phyloP scores from a whole-genome alignment of 2,329 filamentous ascomycete species.

The Karstenula rhodostoma region DNA sequence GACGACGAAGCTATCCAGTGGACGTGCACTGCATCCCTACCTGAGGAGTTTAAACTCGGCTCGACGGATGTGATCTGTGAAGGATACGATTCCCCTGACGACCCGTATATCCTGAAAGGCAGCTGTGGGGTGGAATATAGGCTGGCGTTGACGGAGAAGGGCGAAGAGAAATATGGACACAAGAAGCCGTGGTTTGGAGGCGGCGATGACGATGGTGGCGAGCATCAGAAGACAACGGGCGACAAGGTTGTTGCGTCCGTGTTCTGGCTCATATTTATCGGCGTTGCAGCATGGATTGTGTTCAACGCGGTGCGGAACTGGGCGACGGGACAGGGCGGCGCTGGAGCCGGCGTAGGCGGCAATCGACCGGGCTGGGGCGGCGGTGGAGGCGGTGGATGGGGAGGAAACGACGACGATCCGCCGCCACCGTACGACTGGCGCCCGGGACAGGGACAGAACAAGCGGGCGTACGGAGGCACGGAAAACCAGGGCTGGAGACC shows the following conservation, averaged over 20 bases:
- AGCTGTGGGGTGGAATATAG: constrained; percentile 93
- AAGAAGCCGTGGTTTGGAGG: constrained; percentile 53
- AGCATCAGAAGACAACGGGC: constrained; percentile 35
- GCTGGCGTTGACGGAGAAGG: constrained; percentile 77
- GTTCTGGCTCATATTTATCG: constrained; percentile 70
- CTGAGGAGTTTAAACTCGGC: constrained; percentile 75
- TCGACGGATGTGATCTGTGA: constrained; percentile 92
- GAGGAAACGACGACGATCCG: constrained; percentile 54
- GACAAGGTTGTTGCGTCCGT: constrained; percentile 50
- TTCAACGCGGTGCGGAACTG: constrained; percentile 60
- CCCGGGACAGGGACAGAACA: constrained; percentile 23
- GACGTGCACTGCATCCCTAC: constrained; percentile 78
- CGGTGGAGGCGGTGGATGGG: constrained; percentile 49
- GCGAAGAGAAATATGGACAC: constrained; percentile 74
- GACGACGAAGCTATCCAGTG: constrained; percentile 86
- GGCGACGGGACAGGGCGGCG: constrained; percentile 30
- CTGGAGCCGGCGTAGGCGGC: constrained; percentile 30
- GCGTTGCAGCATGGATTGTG: constrained; percentile 68
- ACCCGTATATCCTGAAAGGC: constrained; percentile 87
- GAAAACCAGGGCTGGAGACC: constrained; percentile 67
- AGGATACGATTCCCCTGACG: constrained; percentile 78
- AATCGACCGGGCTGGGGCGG: constrained; percentile 47
- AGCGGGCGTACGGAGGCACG: constrained; percentile 25
- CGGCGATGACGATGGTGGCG: constrained; percentile 48
- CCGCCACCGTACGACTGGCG: constrained; percentile 59